phyloP scores from a whole-genome alignment of 352 stramenopile genomes.

The Pythium brassicae region DNA sequence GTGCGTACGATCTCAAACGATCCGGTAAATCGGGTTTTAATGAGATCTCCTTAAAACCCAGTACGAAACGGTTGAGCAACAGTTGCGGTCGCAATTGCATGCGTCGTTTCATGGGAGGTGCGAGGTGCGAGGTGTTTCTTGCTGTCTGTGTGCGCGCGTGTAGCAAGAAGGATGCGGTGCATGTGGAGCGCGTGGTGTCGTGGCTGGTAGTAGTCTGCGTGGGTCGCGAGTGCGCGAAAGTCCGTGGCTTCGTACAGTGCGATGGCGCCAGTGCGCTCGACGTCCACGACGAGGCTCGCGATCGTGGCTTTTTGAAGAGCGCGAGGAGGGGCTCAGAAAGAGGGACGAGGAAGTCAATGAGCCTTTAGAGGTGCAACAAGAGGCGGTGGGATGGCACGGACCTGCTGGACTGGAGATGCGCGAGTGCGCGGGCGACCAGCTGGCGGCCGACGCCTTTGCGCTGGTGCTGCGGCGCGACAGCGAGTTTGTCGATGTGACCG shows the following conservation, averaged over 20 bases:
- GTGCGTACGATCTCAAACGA: no score
- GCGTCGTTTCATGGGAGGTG: neutral
- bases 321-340: no score
- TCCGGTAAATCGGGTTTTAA: no score
- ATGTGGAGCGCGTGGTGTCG: constrained; percentile 38
- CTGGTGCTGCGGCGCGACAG: constrained; percentile 25
- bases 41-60: no score
- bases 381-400: constrained; percentile 2
- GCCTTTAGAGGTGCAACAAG: neutral
- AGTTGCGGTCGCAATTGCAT: no score
- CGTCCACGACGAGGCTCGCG: constrained; percentile 28
- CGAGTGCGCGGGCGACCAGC: constrained; percentile 31
- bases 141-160: neutral
- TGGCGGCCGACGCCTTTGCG: constrained; percentile 27
- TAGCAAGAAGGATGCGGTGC: constrained; percentile 10
- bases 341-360: neutral
- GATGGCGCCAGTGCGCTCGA: constrained; percentile 26
- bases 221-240: constrained; percentile 21
- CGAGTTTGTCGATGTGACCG: constrained; percentile 42
- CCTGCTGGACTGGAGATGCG: constrained; percentile 22
- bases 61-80: no score
- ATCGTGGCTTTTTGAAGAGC: constrained; percentile 3
- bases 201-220: constrained; percentile 38
- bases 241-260: constrained; percentile 36
- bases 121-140: neutral